phyloP scores from a whole-genome alignment of 2,329 filamentous ascomycete genomes.

The Cadophora gregata region DNA sequence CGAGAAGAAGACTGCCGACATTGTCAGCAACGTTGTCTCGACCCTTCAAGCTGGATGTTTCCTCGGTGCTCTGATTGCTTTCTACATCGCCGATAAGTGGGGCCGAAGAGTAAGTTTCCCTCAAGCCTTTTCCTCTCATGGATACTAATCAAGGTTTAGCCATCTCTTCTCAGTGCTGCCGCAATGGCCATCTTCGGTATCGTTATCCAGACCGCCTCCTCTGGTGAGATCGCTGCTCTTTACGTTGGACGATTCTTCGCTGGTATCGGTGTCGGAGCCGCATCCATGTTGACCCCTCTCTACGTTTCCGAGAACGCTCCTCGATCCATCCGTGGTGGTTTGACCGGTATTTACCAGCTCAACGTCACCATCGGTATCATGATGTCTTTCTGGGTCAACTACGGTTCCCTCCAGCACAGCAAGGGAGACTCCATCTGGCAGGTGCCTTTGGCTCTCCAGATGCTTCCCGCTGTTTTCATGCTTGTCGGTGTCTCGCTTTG shows the following conservation, averaged over 20 bases:
- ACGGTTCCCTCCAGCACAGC: slow-evolving; percentile 53
- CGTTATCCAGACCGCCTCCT: background rate
- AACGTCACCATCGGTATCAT: slow-evolving; percentile 51
- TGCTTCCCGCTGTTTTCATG: slow-evolving; percentile 67
- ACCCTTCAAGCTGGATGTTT: slow-evolving; percentile 74
- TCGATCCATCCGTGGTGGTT: slow-evolving; percentile 56
- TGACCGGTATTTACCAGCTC: slow-evolving; percentile 58
- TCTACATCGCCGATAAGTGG: slow-evolving; percentile 45
- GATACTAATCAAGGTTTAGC: background rate
- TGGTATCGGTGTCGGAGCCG: slow-evolving; percentile 57
- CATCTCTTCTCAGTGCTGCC: slow-evolving; percentile 4
- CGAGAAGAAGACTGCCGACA: background rate
- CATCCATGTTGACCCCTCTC: slow-evolving; percentile 48
- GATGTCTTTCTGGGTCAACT: slow-evolving; percentile 51
- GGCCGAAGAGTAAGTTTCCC: slow-evolving; percentile 52
- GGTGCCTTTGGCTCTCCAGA: slow-evolving; percentile 69
- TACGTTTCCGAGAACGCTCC: slow-evolving; percentile 56
- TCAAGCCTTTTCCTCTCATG: slow-evolving; percentile 46
- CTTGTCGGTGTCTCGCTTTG: slow-evolving; percentile 67
- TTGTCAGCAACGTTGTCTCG: slow-evolving; percentile 69
- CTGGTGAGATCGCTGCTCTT: slow-evolving; percentile 53
- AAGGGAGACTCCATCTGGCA: slow-evolving; percentile 56
- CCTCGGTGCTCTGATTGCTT: slow-evolving; percentile 62
- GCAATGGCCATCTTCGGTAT: slow-evolving; percentile 2
- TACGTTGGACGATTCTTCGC: slow-evolving; percentile 67